phyloP scores from a whole-genome alignment of 345 rosid species.

The Hibiscus tridactylites region DNA sequence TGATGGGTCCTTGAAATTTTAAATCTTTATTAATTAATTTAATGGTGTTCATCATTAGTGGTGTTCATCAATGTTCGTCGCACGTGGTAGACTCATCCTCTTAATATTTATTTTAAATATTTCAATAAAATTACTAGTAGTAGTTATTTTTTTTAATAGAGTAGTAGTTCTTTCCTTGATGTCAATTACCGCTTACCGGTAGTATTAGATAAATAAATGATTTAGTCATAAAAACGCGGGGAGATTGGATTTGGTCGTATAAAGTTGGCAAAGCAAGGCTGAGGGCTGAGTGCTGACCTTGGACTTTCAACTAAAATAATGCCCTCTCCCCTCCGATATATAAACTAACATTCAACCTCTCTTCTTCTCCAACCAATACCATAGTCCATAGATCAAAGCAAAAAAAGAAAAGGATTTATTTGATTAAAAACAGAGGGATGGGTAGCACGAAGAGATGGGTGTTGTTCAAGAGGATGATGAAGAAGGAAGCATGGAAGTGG shows the following conservation, averaged over 20 bases:
- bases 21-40: no score
- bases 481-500: slow-evolving; percentile 26
- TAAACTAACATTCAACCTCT: neutral
- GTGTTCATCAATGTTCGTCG: no score
- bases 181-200: no score
- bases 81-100: no score
- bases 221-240: slow-evolving; percentile 12
- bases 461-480: slow-evolving; percentile 20
- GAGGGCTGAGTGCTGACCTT: neutral
- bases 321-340: neutral
- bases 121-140: no score
- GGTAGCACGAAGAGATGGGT: slow-evolving; percentile 18
- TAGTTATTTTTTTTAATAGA: no score
- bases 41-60: no score
- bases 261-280: neutral
- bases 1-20: no score
- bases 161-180: no score
- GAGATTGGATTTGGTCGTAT: slow-evolving; percentile 5
- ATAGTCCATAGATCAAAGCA: neutral
- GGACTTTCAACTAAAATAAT: neutral
- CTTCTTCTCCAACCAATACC: neutral
- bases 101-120: no score
- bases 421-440: neutral
- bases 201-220: no score
- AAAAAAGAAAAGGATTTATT: no score